phyloP scores from a whole-genome alignment of 1,284 basidiomycete genomes.

The Heterobasidion irregulare region DNA sequence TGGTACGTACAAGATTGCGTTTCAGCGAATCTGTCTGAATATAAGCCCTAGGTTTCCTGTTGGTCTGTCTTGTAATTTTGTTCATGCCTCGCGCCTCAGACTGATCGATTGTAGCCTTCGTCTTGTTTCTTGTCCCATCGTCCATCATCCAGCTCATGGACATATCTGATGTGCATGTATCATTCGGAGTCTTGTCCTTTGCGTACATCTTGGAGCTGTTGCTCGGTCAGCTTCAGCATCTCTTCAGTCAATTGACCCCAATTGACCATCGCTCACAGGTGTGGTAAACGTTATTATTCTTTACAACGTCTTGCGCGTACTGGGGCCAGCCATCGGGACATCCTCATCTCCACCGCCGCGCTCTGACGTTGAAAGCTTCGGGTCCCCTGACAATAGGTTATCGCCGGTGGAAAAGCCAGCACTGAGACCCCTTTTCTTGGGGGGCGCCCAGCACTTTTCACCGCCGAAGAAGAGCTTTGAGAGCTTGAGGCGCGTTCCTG shows the following conservation, averaged over 20 bases:
- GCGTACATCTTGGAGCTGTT: conserved; percentile 43
- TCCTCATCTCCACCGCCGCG: conserved; percentile 1
- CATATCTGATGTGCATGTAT: conserved; percentile 36
- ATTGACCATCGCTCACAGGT: conserved; percentile 28
- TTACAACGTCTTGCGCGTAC: conserved; percentile 58
- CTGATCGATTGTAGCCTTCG: conserved; percentile 35
- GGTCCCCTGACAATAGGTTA: conserved; percentile 19
- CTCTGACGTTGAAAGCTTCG: conserved; percentile 23
- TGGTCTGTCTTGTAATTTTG: conserved; percentile 29
- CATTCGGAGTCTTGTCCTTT: conserved; percentile 38
- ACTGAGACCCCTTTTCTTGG: neutral
- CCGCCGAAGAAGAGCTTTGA: neutral
- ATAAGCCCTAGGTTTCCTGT: conserved; percentile 44
- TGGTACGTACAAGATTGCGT: conserved; percentile 35
- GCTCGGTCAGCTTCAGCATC: conserved; percentile 35
- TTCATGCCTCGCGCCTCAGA: conserved; percentile 2
- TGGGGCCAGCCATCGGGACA: conserved; percentile 40
- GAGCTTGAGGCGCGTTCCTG: neutral
- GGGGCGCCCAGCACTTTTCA: neutral
- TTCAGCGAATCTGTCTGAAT: neutral
- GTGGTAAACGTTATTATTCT: conserved; percentile 55
- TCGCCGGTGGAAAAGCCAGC: conserved; percentile 10
- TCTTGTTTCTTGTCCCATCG: conserved; percentile 51
- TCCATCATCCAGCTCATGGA: conserved; percentile 42
- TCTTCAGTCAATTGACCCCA: conserved; percentile 6